A percentile compares a stretch with the other conserved stretches of the same genome.
phyloP scores from a whole-genome alignment of 768 basidiomycete species.

The Hypholoma fasciculare region DNA sequence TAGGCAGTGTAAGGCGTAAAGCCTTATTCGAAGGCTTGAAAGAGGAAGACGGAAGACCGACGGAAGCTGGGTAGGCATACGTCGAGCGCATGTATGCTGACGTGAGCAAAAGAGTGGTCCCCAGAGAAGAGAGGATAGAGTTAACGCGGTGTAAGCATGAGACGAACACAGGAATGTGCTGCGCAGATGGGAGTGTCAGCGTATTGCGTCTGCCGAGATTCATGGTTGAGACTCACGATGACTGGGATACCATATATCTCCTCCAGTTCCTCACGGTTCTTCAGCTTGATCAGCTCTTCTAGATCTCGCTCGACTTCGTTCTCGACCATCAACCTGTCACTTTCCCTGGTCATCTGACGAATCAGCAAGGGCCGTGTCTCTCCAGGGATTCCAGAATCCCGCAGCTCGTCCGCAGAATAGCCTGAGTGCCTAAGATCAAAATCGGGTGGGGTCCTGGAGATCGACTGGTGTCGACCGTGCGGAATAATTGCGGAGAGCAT shows the following conservation, averaged over 20 bases:
- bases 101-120: slow-evolving; percentile 61
- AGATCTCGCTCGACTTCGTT: slow-evolving; percentile 64
- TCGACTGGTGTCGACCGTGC: slow-evolving; percentile 5
- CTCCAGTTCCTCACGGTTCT: slow-evolving; percentile 74
- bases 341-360: slow-evolving; percentile 17
- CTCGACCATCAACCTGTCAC: slow-evolving; percentile 19
- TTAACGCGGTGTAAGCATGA: slow-evolving; percentile 77
- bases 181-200: slow-evolving; percentile 7
- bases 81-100: slow-evolving; percentile 62
- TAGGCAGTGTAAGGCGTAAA: slow-evolving; percentile 40
- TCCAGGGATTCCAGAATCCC: slow-evolving; percentile 10
- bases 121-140: slow-evolving; percentile 68
- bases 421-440: neutral
- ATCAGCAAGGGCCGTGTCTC: slow-evolving; percentile 35
- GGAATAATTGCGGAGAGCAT: neutral
- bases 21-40: slow-evolving; percentile 29
- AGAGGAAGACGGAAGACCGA: slow-evolving; percentile 7
- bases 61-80: slow-evolving; percentile 31
- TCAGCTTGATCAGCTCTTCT: slow-evolving; percentile 61
- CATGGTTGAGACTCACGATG: slow-evolving; percentile 52
- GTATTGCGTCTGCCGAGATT: neutral
- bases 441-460: slow-evolving; percentile 11
- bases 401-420: neutral
- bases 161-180: slow-evolving; percentile 81
- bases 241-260: slow-evolving; percentile 79